Conservation (phyloP, 1,284 basidiomycete genomes). For the Naganishia albida region DNA sequence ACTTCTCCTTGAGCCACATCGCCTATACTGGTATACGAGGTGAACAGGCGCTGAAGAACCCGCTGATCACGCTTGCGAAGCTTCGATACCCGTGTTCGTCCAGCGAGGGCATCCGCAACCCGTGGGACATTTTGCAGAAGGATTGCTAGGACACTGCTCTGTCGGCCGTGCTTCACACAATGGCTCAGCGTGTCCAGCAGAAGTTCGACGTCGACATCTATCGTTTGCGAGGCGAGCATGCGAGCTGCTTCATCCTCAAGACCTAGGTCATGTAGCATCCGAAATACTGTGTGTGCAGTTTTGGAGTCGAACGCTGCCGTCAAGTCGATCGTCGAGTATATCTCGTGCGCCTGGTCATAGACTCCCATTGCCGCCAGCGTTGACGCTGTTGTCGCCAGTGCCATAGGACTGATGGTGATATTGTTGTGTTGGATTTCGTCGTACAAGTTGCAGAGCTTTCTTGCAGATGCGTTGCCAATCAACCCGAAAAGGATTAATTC, state of each 20-base stretch:
- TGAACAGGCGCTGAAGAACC: constrained; percentile 3
- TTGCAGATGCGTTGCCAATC: not conserved
- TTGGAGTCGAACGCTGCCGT: not conserved
- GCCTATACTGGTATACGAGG: not conserved
- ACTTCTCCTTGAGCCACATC: constrained; percentile 6
- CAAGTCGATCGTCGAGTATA: not conserved
- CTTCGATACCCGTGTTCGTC: too few species aligned
- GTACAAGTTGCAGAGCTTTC: not conserved
- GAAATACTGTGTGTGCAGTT: not conserved
- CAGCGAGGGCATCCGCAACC: not conserved
- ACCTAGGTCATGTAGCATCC: not conserved
- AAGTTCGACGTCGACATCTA: not conserved
- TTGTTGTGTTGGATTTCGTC: not conserved
- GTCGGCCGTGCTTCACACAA: not conserved
- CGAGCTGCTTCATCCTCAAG: not conserved
- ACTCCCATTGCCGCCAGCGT: not conserved
- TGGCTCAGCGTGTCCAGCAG: not conserved
- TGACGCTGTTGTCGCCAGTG: not conserved
- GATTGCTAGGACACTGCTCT: not conserved
- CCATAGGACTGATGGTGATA: not conserved
- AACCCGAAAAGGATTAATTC: constrained; percentile 4
- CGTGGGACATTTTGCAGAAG: not conserved
- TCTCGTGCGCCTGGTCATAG: not conserved
- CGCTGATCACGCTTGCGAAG: not conserved
- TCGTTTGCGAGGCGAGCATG: not conserved